Conservation (phyloP, 805 yeast genomes). For the Komagataella mondaviorum region DNA sequence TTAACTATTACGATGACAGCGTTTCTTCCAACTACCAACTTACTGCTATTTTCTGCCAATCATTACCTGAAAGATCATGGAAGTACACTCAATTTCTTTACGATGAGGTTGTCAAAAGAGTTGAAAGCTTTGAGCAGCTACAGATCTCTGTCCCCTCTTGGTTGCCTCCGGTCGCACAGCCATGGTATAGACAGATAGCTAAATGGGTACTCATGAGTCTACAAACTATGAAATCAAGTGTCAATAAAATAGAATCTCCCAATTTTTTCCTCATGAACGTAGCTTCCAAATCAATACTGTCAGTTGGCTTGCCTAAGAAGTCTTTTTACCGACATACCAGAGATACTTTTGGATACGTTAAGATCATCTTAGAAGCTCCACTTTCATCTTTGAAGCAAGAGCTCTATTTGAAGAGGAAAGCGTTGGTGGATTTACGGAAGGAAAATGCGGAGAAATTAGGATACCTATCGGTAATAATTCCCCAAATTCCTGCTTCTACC, state of each 20-base stretch:
- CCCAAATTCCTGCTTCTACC: background rate
- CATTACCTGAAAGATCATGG: constrained; percentile 15
- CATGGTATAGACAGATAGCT: background rate
- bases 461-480: background rate
- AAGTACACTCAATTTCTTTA: constrained; percentile 8
- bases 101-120: constrained; percentile 12
- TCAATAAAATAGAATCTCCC: constrained; percentile 5
- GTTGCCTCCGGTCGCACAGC: background rate
- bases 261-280: background rate
- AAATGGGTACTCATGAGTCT: background rate
- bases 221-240: constrained; percentile 6
- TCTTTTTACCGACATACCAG: constrained; percentile 9
- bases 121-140: background rate
- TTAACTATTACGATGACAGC: constrained; percentile 31
- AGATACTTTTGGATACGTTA: constrained; percentile 8
- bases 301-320: background rate
- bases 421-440: constrained; percentile 10
- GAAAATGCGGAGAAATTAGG: constrained; percentile 23
- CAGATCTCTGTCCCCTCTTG: background rate
- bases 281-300: background rate
- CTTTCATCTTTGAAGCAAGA: constrained; percentile 18
- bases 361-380: constrained; percentile 22
- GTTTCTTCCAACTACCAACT: constrained; percentile 17
- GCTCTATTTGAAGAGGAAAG: constrained; percentile 10
- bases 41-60: constrained; percentile 26